Evolutionary conservation across 306 rosid species (phyloP).

Genomic region (Quercus aquifolioides): DNA sequence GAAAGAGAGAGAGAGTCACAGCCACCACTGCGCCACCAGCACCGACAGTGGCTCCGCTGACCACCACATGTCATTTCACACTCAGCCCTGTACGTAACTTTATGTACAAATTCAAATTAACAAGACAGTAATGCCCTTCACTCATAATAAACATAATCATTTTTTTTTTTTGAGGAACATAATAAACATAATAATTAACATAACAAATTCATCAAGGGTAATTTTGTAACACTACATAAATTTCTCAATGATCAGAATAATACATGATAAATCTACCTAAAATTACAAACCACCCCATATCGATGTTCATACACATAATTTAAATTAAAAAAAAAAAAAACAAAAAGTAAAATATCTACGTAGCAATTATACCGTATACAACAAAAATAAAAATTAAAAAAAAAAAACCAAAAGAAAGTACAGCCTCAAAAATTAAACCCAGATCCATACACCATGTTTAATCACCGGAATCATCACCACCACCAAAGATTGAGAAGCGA

Average conservation of each 20-base stretch:
- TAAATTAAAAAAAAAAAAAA: too few species aligned
- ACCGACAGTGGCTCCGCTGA: background rate
- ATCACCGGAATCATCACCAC: constrained; percentile 66
- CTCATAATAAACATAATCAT: background rate
- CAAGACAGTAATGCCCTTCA: background rate
- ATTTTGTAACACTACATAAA: background rate
- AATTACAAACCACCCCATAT: background rate
- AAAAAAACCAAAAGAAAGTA: background rate
- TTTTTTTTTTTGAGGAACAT: too few species aligned
- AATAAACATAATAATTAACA: background rate
- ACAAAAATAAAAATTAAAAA: too few species aligned
- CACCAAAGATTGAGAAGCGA: constrained; percentile 77
- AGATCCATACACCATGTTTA: constrained; percentile 36
- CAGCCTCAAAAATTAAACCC: background rate
- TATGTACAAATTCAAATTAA: too few species aligned
- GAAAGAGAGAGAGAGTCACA: background rate
- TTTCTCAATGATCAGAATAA: too few species aligned
- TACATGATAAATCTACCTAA: too few species aligned
- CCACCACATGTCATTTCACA: background rate
- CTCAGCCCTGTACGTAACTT: too few species aligned
- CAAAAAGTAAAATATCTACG: background rate
- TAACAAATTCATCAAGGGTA: background rate
- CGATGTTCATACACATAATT: background rate
- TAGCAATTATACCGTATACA: background rate
- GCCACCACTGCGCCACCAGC: background rate